These are phyloP conservation scores for Epichloe bromicola DNA, from an alignment of 2,329 filamentous ascomycete genomes.

Conservation along the genomic window DNA sequence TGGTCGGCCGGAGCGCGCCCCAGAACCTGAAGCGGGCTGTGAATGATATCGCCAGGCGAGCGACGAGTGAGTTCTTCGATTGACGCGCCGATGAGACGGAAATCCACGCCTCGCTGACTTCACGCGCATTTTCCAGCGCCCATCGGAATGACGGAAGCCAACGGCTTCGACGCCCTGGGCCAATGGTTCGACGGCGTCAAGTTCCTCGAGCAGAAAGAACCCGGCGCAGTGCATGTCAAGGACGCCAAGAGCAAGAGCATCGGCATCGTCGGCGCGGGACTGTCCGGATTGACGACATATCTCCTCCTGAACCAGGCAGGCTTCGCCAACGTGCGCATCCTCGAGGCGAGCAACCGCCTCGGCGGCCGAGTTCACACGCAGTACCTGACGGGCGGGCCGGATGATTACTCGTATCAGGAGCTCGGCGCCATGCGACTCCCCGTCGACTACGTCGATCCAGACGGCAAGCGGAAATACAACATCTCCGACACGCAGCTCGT, in stretches of 20 bases:
- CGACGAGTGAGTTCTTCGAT: neutral
- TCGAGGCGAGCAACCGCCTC: slow-evolving; percentile 46
- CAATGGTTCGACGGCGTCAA: slow-evolving; percentile 56
- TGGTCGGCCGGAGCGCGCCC: slow-evolving; percentile 22
- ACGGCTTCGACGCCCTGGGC: slow-evolving; percentile 33
- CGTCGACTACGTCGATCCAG: slow-evolving; percentile 33
- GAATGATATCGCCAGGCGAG: slow-evolving; percentile 6
- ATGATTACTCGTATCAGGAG: slow-evolving; percentile 55
- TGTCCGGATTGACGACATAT: slow-evolving; percentile 50
- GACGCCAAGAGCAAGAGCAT: slow-evolving; percentile 32
- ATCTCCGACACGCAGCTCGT: slow-evolving; percentile 52
- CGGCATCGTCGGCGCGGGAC: slow-evolving; percentile 52
- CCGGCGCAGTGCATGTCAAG: slow-evolving; percentile 20
- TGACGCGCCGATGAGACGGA: too few species aligned
- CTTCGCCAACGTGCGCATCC: slow-evolving; percentile 46
- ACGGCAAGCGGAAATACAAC: slow-evolving; percentile 38
- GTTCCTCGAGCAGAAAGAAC: slow-evolving; percentile 40
- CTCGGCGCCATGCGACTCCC: slow-evolving; percentile 56
- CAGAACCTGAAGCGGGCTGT: slow-evolving; percentile 14
- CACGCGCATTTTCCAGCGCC: neutral
- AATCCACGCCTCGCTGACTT: too few species aligned
- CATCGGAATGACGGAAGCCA: slow-evolving; percentile 37
- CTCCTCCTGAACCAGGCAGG: slow-evolving; percentile 35
- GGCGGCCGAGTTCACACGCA: slow-evolving; percentile 52
- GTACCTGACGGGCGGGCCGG: slow-evolving; percentile 45